phyloP scores from a whole-genome alignment of 2,329 filamentous ascomycete genomes.

The Diaporthe eres region DNA sequence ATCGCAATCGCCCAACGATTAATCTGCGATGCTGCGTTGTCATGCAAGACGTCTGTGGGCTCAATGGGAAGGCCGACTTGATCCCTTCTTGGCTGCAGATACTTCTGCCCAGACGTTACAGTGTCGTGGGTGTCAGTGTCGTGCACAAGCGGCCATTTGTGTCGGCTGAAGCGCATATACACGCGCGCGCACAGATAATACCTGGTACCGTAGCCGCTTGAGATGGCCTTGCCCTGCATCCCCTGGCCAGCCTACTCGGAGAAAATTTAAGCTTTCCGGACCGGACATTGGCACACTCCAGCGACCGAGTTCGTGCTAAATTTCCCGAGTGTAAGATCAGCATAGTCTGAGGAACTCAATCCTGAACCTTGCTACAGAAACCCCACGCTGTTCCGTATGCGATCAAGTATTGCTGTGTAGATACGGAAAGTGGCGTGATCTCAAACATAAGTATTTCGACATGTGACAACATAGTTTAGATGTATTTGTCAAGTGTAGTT shows the following conservation, averaged over 20 bases:
- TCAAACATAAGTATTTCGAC: neutral
- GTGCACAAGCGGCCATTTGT: neutral
- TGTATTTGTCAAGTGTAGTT: neutral
- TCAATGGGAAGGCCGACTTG: neutral
- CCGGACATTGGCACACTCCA: neutral
- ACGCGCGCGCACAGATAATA: neutral
- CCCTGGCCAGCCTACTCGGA: neutral
- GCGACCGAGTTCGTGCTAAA: slow-evolving; percentile 20
- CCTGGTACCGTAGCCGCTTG: no score
- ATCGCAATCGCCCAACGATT: neutral
- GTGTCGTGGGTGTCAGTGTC: slow-evolving; percentile 9
- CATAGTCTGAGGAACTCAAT: neutral
- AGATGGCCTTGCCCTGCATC: neutral
- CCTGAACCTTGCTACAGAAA: neutral
- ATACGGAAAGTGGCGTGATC: neutral
- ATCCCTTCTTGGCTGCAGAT: slow-evolving; percentile 22
- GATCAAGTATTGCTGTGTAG: neutral
- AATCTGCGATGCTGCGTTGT: neutral
- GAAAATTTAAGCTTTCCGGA: slow-evolving; percentile 14
- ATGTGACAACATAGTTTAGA: neutral
- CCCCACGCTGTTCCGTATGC: neutral
- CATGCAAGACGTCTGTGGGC: slow-evolving; percentile 20
- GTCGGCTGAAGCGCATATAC: neutral
- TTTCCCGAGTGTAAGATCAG: slow-evolving; percentile 5
- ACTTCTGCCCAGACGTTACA: slow-evolving; percentile 18